Conservation (phyloP, 345 rosid genomes). For the Dimocarpus longan region DNA sequence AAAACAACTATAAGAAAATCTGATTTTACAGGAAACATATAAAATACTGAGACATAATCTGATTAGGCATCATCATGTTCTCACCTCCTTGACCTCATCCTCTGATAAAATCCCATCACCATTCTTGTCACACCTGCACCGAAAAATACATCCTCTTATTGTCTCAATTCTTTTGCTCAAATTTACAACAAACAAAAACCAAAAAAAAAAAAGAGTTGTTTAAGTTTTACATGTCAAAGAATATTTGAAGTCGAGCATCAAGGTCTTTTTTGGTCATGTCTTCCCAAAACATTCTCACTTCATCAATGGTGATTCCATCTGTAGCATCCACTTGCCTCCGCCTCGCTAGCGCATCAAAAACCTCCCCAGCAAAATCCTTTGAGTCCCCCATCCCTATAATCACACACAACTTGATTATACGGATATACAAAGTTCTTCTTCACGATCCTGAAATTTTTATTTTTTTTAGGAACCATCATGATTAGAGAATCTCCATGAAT, state of each 20-base stretch:
- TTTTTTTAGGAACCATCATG: no score
- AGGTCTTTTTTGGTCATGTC: conserved; percentile 81
- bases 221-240: conserved; percentile 79
- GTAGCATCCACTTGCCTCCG: conserved; percentile 50
- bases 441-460: no score
- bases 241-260: conserved; percentile 84
- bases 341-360: conserved; percentile 78
- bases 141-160: not conserved
- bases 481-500: not conserved
- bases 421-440: no score
- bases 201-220: not conserved
- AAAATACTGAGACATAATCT: no score
- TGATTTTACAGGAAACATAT: not conserved
- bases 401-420: no score
- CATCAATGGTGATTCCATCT: conserved; percentile 66
- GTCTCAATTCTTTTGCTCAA: not conserved
- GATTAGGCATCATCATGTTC: not conserved
- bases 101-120: conserved; percentile 92
- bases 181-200: no score
- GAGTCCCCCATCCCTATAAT: conserved; percentile 81
- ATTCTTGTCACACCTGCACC: conserved; percentile 87
- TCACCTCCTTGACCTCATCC: conserved; percentile 87
- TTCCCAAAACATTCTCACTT: conserved; percentile 78
- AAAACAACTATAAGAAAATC: conserved; percentile 11
- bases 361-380: conserved; percentile 76